Evolutionary conservation across 805 yeast species (phyloP), one percentile per base, ranked within the genome.

Genomic region (Scheffersomyces ergatensis): DNA sequence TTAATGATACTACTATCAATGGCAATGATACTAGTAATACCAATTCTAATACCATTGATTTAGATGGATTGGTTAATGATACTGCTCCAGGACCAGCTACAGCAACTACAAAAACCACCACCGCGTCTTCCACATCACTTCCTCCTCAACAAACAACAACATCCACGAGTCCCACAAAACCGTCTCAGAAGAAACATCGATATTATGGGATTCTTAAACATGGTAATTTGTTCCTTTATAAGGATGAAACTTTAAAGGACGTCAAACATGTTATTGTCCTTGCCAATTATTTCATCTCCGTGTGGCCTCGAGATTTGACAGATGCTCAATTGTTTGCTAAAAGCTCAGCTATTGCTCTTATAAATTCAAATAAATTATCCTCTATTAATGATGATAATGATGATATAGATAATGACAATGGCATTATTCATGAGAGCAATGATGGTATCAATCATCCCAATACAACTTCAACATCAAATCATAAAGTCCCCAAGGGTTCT

Each of bases 151-250:
- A n/a, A n/a, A 21, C 35, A 11, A 32, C 36, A 16, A 29, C 32
- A 31, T 23, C 39, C 18, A 33, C 38, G 12, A 21, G 12, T 21
- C 20, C 36, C 5, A 16, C 41, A 16, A 55, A 48, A 17, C 43
- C 54, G 17, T 51, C 57, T 4, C 65, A 60, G 18, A 73, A 69
- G 49, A 82, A 78, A 52, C 86, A 83, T 54, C 65, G 80, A 32
- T 85, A 72, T 54, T 85, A 64, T 57, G 90, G 83, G 1, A 80
- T 86, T 0, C 66, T 89, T 38, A 84, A 86, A 53, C 97, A 90
- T 54, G 96, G 97, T 0, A 89, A 89, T 55, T 63, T 93, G 40
- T 88, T 90, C 55, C 67, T 93, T n/a, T 92, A 87, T 63, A 78
- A 79, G 44, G 88, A 85, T 54, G 85, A 83, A 44, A 67, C 70